Evolutionary conservation across 2,329 filamentous ascomycete species (phyloP).

Genomic region (Penicillium sp.): DNA sequence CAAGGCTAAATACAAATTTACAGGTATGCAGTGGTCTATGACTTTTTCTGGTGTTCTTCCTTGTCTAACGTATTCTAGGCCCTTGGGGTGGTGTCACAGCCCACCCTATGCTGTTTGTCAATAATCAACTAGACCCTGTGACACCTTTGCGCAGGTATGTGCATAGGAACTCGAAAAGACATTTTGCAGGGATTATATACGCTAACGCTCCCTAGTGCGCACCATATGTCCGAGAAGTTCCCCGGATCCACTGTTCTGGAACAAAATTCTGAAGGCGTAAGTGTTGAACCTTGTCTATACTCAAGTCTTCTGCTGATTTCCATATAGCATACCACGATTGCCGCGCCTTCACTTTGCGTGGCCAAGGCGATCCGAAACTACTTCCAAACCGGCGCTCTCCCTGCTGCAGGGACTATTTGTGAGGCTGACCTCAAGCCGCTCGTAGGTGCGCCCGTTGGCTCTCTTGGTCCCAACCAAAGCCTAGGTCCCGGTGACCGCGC

Average conservation of each 20-base stretch:
- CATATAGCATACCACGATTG: slow-evolving; percentile 37
- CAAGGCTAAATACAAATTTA: slow-evolving; percentile 38
- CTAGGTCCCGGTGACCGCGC: slow-evolving; percentile 15
- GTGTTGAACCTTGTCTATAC: slow-evolving; percentile 26
- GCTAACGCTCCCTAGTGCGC: slow-evolving; percentile 23
- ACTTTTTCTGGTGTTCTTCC: background rate
- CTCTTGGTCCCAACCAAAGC: slow-evolving; percentile 1
- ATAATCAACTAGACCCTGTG: slow-evolving; percentile 63
- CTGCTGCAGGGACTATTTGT: slow-evolving; percentile 41
- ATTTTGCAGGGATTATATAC: background rate
- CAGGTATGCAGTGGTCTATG: slow-evolving; percentile 28
- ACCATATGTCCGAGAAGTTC: slow-evolving; percentile 46
- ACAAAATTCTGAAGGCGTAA: slow-evolving; percentile 49
- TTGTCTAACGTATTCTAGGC: slow-evolving; percentile 13
- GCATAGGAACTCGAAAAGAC: background rate
- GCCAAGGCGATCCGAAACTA: slow-evolving; percentile 42
- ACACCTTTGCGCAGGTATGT: slow-evolving; percentile 54
- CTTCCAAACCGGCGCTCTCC: slow-evolving; percentile 48
- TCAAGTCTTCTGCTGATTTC: background rate
- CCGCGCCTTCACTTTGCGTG: slow-evolving; percentile 43
- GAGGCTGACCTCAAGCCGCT: slow-evolving; percentile 41
- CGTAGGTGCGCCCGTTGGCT: slow-evolving; percentile 21
- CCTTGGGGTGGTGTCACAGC: slow-evolving; percentile 38
- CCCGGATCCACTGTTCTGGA: slow-evolving; percentile 50
- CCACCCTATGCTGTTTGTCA: slow-evolving; percentile 62